A percentile compares a stretch with the other conserved stretches of the same genome.
phyloP scores from a whole-genome alignment of 257 asterid species.

The Salvia rosmarinus region DNA sequence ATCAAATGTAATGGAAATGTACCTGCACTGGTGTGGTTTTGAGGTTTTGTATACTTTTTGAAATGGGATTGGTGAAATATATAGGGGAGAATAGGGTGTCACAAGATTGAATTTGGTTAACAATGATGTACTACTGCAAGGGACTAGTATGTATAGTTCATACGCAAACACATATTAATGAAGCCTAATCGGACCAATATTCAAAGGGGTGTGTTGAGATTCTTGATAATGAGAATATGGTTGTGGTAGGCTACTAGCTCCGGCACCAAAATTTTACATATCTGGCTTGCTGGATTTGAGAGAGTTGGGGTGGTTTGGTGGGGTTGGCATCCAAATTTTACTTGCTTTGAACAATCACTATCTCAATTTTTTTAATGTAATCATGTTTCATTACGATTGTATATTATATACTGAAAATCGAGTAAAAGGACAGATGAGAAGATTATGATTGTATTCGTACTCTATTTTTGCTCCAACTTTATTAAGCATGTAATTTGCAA shows the following conservation, averaged over 20 bases:
- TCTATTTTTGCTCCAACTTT: neutral
- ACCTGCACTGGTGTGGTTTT: constrained; percentile 12
- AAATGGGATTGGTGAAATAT: constrained; percentile 37
- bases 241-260: constrained; percentile 84
- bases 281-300: constrained; percentile 13
- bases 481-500: neutral
- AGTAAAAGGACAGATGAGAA: constrained; percentile 27
- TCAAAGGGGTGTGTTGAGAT: constrained; percentile 29
- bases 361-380: neutral
- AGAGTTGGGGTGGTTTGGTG: constrained; percentile 51
- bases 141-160: constrained; percentile 38
- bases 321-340: constrained; percentile 86
- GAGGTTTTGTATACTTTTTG: constrained; percentile 19
- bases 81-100: constrained; percentile 40
- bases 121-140: constrained; percentile 57
- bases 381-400: neutral
- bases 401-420: neutral
- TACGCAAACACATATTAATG: constrained; percentile 32
- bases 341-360: constrained; percentile 32
- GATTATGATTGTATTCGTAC: constrained; percentile 34
- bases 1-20: neutral
- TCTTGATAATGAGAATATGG: constrained; percentile 42
- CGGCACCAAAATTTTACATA: constrained; percentile 43
- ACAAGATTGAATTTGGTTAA: constrained; percentile 57
- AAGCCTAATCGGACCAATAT: neutral